Conservation (phyloP, 2,329 filamentous ascomycete species). For the Geosmithia putterillii region DNA sequence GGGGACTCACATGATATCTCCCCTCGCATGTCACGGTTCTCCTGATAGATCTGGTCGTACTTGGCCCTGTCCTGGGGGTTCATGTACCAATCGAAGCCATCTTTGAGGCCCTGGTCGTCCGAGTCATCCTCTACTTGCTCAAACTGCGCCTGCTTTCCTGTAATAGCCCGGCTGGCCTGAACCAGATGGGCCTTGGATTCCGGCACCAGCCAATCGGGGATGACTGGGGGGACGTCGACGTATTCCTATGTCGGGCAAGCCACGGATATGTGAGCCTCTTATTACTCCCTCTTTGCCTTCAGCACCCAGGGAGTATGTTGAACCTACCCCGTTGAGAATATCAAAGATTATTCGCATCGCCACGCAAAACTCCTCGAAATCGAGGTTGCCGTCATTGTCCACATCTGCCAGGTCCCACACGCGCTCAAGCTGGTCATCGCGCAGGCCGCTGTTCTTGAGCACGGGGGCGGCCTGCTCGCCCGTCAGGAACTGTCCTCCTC, state of each 20-base stretch:
- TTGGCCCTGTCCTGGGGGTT: conserved; percentile 79
- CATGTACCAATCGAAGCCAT: conserved; percentile 99
- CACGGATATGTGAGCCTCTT: too few relatives aligned
- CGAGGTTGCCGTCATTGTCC: conserved; percentile 91
- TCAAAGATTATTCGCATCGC: conserved; percentile 98
- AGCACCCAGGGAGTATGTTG: not conserved
- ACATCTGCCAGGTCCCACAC: conserved; percentile 98
- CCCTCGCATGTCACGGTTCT: conserved; percentile 78
- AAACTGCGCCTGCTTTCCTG: conserved; percentile 68
- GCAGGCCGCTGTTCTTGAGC: conserved; percentile 50
- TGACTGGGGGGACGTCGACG: conserved; percentile 66
- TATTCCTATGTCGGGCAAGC: conserved; percentile 52
- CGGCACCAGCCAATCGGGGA: conserved; percentile 95
- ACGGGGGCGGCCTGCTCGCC: conserved; percentile 51
- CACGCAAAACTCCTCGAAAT: conserved; percentile 99
- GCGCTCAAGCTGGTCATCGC: conserved; percentile 73
- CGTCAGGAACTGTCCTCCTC: conserved; percentile 46
- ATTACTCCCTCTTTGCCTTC: conserved; percentile 1
- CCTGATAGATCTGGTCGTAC: conserved; percentile 95
- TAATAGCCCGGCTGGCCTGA: conserved; percentile 68
- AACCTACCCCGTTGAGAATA: conserved; percentile 73
- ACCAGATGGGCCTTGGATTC: conserved; percentile 90
- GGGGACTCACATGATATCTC: conserved; percentile 59
- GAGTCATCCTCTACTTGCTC: conserved; percentile 75
- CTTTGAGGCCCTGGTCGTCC: conserved; percentile 74